Evolutionary conservation across 148 eudicot species (phyloP).

Genomic region (Cornus suecica): DNA sequence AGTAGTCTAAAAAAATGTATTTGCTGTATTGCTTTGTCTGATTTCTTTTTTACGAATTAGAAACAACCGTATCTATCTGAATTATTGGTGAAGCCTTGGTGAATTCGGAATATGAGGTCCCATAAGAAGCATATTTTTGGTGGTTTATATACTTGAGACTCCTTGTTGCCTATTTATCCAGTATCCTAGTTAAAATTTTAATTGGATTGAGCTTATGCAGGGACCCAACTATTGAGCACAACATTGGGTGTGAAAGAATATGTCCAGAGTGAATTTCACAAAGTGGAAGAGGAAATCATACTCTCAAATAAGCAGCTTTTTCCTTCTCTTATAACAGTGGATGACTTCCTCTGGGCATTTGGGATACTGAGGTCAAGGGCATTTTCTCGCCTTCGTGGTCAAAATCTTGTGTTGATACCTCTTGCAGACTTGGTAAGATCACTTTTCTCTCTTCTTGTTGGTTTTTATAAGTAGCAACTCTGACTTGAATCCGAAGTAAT

Average conservation of each 20-base stretch:
- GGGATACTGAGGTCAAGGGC: conserved; percentile 95
- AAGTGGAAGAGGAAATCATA: conserved; percentile 65
- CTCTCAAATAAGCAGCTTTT: conserved; percentile 70
- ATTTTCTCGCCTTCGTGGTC: conserved; percentile 80
- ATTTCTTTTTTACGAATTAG: background rate
- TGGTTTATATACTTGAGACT: background rate
- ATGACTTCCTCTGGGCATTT: conserved; percentile 95
- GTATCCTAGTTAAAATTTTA: background rate
- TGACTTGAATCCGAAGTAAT: background rate
- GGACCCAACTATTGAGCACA: conserved; percentile 86
- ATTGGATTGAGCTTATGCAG: conserved; percentile 36
- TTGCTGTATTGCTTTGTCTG: background rate
- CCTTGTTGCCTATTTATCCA: background rate
- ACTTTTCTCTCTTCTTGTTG: background rate
- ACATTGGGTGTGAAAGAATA: conserved; percentile 85
- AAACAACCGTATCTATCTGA: background rate
- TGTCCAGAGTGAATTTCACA: conserved; percentile 71
- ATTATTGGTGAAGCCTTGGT: background rate
- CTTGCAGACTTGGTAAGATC: conserved; percentile 79
- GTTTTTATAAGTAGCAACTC: background rate
- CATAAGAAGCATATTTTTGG: background rate
- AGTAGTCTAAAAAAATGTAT: background rate
- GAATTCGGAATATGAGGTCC: background rate
- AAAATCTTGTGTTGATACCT: conserved; percentile 85
- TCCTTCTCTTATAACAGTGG: conserved; percentile 59